Percentiles rank a stretch among this genome's conserved stretches.
Conservation (phyloP, 495 filamentous ascomycete genomes). For the Penicillium lividum region DNA sequence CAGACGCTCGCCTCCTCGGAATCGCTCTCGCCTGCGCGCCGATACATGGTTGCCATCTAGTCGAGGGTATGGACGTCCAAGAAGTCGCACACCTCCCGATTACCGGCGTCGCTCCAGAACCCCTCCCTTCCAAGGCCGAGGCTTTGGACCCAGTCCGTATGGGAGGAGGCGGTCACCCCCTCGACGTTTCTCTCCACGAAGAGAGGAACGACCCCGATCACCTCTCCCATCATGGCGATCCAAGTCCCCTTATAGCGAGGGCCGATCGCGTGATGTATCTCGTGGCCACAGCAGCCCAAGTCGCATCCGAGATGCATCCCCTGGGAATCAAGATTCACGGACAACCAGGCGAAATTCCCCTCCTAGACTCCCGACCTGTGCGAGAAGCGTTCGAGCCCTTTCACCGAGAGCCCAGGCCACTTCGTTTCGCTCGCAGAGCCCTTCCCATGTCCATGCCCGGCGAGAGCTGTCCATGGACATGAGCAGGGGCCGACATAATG, state of each 20-base stretch:
- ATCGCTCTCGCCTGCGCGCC: constrained; percentile 42
- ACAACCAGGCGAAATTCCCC: constrained; percentile 24
- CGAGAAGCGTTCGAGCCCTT: constrained; percentile 27
- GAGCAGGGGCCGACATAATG: constrained; percentile 12
- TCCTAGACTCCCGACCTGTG: constrained; percentile 15
- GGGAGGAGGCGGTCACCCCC: constrained; percentile 42
- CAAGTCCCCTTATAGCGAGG: constrained; percentile 44
- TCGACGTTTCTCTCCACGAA: constrained; percentile 39
- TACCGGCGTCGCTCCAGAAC: constrained; percentile 51
- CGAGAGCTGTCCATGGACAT: constrained; percentile 12
- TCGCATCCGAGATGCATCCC: constrained; percentile 36
- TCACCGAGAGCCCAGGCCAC: constrained; percentile 24
- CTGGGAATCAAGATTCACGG: constrained; percentile 33
- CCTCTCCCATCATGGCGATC: constrained; percentile 44
- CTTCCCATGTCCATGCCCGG: constrained; percentile 14
- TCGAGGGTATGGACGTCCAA: constrained; percentile 37
- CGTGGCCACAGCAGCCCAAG: constrained; percentile 37
- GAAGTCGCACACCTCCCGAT: constrained; percentile 47
- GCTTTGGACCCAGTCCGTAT: constrained; percentile 33
- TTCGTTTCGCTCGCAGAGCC: constrained; percentile 14
- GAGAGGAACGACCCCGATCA: constrained; percentile 47
- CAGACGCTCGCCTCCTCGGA: constrained; percentile 43
- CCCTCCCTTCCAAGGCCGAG: constrained; percentile 43
- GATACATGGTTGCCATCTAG: constrained; percentile 52
- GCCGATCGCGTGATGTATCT: constrained; percentile 35